These are phyloP conservation scores for Aspergillus clavatus DNA, from an alignment of 2,329 filamentous ascomycete species.

Conservation along the genomic window DNA sequence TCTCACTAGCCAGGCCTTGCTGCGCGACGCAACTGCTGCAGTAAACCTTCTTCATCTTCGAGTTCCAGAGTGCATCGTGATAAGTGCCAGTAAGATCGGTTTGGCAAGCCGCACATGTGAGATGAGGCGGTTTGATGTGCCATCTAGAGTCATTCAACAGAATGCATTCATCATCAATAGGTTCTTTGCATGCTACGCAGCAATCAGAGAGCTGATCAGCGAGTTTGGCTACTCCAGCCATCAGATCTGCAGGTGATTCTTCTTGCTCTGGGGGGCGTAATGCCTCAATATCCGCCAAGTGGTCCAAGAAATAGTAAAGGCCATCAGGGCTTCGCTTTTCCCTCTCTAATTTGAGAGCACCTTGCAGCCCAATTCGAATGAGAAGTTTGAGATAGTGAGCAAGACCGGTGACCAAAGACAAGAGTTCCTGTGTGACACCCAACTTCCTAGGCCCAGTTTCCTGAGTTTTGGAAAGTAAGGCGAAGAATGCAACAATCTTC, in stretches of 20 bases:
- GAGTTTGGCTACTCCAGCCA: conserved; percentile 60
- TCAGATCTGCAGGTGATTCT: conserved; percentile 58
- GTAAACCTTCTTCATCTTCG: conserved; percentile 62
- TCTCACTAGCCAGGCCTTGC: conserved; percentile 50
- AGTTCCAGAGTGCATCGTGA: conserved; percentile 66
- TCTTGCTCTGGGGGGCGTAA: conserved; percentile 62
- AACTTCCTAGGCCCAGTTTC: conserved; percentile 85
- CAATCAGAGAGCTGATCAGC: conserved; percentile 77
- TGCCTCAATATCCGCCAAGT: conserved; percentile 76
- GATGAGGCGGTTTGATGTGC: conserved; percentile 67
- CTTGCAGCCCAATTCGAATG: conserved; percentile 94
- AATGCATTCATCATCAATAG: conserved; percentile 92
- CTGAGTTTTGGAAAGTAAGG: conserved; percentile 87
- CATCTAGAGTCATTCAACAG: conserved; percentile 70
- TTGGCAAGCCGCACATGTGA: conserved; percentile 65
- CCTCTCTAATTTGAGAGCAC: conserved; percentile 82
- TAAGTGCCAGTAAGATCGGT: conserved; percentile 66
- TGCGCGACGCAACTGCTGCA: conserved; percentile 62
- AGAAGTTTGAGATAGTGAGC: conserved; percentile 97
- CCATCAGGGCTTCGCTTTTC: conserved; percentile 71
- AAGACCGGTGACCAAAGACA: conserved; percentile 92
- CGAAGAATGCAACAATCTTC: conserved; percentile 98
- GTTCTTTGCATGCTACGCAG: conserved; percentile 73
- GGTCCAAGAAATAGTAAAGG: conserved; percentile 75
- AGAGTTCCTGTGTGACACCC: conserved; percentile 93